These are phyloP conservation scores for Deinandra increscens DNA, from an alignment of 129 eudicot species.

Conservation along the genomic window DNA sequence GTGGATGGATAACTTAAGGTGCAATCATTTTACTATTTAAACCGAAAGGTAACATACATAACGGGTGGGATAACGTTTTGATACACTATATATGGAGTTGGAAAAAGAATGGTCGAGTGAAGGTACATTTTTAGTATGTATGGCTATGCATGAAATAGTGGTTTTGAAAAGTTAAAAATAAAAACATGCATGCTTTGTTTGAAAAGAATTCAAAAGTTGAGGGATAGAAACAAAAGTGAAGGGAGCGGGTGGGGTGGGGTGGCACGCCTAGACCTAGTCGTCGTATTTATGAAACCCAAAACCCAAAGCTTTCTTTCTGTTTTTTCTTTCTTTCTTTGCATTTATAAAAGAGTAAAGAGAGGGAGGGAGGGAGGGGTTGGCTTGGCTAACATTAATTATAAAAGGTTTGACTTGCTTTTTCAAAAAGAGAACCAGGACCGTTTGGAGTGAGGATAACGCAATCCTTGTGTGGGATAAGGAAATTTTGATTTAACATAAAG, in stretches of 20 bases:
- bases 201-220: constrained; percentile 26
- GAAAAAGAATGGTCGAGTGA: background rate
- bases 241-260: constrained; percentile 23
- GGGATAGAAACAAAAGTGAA: constrained; percentile 30
- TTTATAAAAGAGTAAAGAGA: constrained; percentile 6
- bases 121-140: background rate
- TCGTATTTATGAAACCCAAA: constrained; percentile 32
- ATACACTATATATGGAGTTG: too few species aligned
- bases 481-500: too few species aligned
- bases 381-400: constrained; percentile 16
- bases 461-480: constrained; percentile 8
- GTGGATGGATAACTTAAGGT: too few species aligned
- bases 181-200: constrained; percentile 30
- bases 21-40: too few species aligned
- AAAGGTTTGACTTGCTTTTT: constrained; percentile 40
- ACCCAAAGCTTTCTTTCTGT: constrained; percentile 38
- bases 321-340: too few species aligned
- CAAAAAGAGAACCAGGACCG: background rate
- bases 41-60: too few species aligned
- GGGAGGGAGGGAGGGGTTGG: too few species aligned
- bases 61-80: too few species aligned
- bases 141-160: constrained; percentile 4
- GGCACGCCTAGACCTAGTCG: constrained; percentile 46
- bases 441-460: constrained; percentile 18
- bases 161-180: constrained; percentile 24